Evolutionary conservation across 177 flowering plant genomes (phyloP).

Genomic region (Vitis hybrid): DNA sequence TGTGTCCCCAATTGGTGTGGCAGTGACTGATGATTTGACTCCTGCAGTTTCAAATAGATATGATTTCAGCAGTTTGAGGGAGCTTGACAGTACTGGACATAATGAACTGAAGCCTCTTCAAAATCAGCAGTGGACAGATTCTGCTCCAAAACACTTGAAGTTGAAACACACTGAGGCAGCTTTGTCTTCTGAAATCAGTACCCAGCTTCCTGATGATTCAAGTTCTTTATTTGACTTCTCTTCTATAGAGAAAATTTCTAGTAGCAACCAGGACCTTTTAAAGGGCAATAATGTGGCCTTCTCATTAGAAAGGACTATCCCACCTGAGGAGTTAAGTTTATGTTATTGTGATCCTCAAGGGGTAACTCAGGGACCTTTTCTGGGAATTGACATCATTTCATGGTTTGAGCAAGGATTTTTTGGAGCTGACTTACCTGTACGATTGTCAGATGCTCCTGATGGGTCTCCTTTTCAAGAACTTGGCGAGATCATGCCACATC

Average conservation of each 20-base stretch:
- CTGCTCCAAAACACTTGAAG: conserved; percentile 17
- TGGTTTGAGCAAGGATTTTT: conserved; percentile 96
- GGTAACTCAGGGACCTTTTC: conserved; percentile 83
- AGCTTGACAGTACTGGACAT: conserved; percentile 9
- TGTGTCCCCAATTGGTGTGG: background rate
- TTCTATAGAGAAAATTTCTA: conserved; percentile 27
- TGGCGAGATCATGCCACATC: conserved; percentile 80
- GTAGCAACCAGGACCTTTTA: conserved; percentile 14
- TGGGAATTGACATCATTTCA: conserved; percentile 79
- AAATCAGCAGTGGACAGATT: conserved; percentile 16
- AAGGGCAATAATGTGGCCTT: conserved; percentile 19
- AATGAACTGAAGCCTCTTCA: conserved; percentile 20
- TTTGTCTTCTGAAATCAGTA: conserved; percentile 26
- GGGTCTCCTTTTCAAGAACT: conserved; percentile 68
- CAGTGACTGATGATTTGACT: background rate
- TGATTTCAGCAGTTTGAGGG: conserved; percentile 15
- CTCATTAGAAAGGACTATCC: conserved; percentile 24
- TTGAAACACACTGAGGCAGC: conserved; percentile 27
- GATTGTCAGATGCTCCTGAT: conserved; percentile 80
- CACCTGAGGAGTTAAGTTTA: conserved; percentile 75
- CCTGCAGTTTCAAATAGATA: background rate
- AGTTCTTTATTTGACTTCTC: conserved; percentile 39
- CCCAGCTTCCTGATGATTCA: conserved; percentile 48
- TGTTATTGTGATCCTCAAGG: conserved; percentile 94
- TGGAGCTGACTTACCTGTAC: conserved; percentile 80